Percentiles rank a stretch among this genome's conserved stretches.
These are phyloP conservation scores for Quercus rubra DNA, from an alignment of 306 rosid genomes.

Conservation along the genomic window DNA sequence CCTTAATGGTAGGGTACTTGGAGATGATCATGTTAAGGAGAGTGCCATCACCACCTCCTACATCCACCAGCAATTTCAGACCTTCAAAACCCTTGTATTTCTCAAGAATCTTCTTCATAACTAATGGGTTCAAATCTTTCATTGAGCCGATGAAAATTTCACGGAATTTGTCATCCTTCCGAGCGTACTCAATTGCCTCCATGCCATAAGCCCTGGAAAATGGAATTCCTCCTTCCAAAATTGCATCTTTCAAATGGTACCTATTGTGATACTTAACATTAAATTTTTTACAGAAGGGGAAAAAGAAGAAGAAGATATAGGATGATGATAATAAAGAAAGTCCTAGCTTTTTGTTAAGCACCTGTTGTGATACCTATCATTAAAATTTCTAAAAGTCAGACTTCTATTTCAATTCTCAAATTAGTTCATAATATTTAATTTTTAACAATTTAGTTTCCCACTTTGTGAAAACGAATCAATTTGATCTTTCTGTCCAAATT, in stretches of 20 bases:
- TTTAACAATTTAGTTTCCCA: too few species aligned
- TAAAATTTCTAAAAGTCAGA: too few species aligned
- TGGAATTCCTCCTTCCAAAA: conserved; percentile 26
- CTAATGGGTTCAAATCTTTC: conserved; percentile 13
- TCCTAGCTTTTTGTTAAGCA: not conserved
- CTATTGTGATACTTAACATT: not conserved
- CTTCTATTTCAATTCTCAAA: too few species aligned
- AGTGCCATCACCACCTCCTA: conserved; percentile 21
- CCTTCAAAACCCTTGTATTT: conserved; percentile 20
- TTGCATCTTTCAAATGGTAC: conserved; percentile 27
- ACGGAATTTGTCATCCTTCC: conserved; percentile 13
- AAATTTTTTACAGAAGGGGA: not conserved
- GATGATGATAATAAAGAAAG: not conserved
- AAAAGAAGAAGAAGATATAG: not conserved
- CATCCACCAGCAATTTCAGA: conserved; percentile 20
- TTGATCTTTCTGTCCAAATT: too few species aligned
- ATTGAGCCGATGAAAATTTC: conserved; percentile 2
- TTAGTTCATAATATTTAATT: too few species aligned
- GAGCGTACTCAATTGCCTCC: not conserved
- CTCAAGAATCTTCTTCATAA: conserved; percentile 10
- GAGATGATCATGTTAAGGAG: conserved; percentile 26
- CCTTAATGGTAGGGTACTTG: conserved; percentile 23
- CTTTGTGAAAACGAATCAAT: too few species aligned
- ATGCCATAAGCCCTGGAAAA: conserved; percentile 13
- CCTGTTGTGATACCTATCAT: too few species aligned